Conservation (phyloP, 805 yeast genomes). For the Tetrapisispora namnaoensis region DNA sequence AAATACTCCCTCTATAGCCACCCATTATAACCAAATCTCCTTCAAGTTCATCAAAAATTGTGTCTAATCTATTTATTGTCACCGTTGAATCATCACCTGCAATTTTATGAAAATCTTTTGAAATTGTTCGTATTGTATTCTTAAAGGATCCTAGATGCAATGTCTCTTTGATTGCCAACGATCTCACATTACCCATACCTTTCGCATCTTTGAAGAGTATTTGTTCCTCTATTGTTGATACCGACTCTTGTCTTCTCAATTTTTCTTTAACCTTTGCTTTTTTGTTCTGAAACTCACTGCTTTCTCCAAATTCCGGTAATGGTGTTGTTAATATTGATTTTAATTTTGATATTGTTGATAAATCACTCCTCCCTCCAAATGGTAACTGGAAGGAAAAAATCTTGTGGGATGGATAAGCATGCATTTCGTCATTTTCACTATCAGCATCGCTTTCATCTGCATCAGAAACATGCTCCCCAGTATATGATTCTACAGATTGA, state of each 20-base stretch:
- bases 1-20: constrained; percentile 78
- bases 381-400: constrained; percentile 33
- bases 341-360: constrained; percentile 5
- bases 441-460: background rate
- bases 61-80: constrained; percentile 22
- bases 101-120: constrained; percentile 13
- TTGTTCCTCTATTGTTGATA: constrained; percentile 57
- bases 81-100: constrained; percentile 11
- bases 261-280: constrained; percentile 23
- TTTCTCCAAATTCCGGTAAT: background rate
- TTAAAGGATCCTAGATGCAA: constrained; percentile 38
- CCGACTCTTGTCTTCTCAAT: constrained; percentile 43
- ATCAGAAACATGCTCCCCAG: background rate
- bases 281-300: constrained; percentile 1
- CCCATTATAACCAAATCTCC: constrained; percentile 80
- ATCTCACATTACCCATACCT: constrained; percentile 55
- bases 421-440: background rate
- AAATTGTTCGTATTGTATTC: constrained; percentile 15
- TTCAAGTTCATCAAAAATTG: constrained; percentile 48
- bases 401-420: constrained; percentile 14
- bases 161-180: constrained; percentile 60
- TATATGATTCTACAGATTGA: background rate
- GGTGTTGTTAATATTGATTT: constrained; percentile 12
- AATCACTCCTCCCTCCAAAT: constrained; percentile 26
- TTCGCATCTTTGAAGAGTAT: constrained; percentile 42